phyloP scores from a whole-genome alignment of 148 eudicot genomes.

The Tetragonia tetragonoides region DNA sequence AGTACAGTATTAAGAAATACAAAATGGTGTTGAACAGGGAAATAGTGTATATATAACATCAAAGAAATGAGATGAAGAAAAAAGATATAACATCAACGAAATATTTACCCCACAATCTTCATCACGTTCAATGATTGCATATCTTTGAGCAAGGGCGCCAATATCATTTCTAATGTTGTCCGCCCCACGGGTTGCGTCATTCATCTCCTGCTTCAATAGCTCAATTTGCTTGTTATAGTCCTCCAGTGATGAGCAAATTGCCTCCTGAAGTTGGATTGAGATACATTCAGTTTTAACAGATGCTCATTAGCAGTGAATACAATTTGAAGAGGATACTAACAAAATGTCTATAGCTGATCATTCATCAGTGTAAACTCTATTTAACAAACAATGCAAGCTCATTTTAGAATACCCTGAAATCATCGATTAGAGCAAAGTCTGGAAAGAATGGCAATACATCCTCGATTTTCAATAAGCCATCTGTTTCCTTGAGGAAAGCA shows the following conservation, averaged over 20 bases:
- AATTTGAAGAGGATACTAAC: background rate
- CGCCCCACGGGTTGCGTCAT: conserved; percentile 96
- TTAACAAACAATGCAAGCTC: conserved; percentile 1
- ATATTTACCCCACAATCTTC: conserved; percentile 94
- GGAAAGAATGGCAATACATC: conserved; percentile 98
- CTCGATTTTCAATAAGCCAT: conserved; percentile 92
- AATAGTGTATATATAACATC: background rate
- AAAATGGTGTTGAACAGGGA: background rate
- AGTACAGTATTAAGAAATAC: background rate
- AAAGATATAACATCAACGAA: background rate
- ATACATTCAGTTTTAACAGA: conserved; percentile 12
- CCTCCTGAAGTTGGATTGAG: conserved; percentile 57
- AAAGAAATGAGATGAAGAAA: background rate
- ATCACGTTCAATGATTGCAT: conserved; percentile 84
- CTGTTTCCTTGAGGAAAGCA: conserved; percentile 97
- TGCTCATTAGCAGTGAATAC: background rate
- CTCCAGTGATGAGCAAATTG: conserved; percentile 93
- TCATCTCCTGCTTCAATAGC: conserved; percentile 89
- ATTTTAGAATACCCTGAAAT: conserved; percentile 62
- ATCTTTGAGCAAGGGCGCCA: conserved; percentile 95
- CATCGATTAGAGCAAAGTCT: conserved; percentile 92
- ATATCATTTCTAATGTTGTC: conserved; percentile 96
- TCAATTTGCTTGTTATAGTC: conserved; percentile 98
- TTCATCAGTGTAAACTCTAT: background rate
- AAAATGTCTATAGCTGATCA: conserved; percentile 1